Conservation (phyloP, 2,329 filamentous ascomycete species). For the Aspergillus persii region DNA sequence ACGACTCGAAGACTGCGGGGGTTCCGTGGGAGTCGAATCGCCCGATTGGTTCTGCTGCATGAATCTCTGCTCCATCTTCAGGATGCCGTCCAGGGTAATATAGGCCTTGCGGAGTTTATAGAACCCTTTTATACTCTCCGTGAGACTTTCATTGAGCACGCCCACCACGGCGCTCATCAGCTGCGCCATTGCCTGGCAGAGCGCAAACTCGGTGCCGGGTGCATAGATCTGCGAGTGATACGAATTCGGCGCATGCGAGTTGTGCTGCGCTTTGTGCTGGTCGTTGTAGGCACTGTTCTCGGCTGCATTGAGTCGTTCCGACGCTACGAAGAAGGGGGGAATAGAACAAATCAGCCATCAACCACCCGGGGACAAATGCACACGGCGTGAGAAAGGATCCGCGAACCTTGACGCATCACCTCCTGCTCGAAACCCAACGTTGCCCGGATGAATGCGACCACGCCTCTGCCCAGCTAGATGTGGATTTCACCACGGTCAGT, state of each 20-base stretch:
- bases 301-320: conserved; percentile 67
- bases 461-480: conserved; percentile 68
- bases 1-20: conserved; percentile 4
- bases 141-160: conserved; percentile 87
- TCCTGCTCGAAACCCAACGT: conserved; percentile 90
- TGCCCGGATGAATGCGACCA: conserved; percentile 80
- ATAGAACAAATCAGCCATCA: conserved; percentile 13
- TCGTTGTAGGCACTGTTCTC: conserved; percentile 75
- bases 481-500: neutral
- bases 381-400: neutral
- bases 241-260: conserved; percentile 49
- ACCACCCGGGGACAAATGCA: neutral
- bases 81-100: conserved; percentile 73
- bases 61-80: conserved; percentile 68
- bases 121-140: conserved; percentile 86
- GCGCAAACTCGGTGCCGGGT: conserved; percentile 78
- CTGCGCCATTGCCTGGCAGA: conserved; percentile 81
- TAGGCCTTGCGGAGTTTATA: conserved; percentile 91
- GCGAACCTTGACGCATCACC: conserved; percentile 71
- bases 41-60: conserved; percentile 32
- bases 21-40: conserved; percentile 6
- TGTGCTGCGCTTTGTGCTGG: conserved; percentile 70
- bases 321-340: conserved; percentile 49
- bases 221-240: conserved; percentile 68
- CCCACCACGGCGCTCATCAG: conserved; percentile 86